Percentiles rank a stretch among this genome's conserved stretches.
Conservation (phyloP, 306 rosid species). For the Vicia sativa region DNA sequence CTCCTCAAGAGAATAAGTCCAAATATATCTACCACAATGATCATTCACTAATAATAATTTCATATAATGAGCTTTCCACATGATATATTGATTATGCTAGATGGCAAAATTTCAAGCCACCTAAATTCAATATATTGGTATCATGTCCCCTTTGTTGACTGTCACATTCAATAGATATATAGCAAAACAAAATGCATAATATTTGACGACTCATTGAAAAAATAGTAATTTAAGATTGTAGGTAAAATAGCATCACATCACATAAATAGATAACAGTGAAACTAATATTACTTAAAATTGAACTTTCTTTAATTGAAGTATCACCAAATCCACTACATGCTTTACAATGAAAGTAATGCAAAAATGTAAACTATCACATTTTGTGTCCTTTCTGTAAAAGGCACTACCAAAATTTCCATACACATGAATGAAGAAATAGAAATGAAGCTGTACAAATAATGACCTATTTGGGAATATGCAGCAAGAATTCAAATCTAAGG, state of each 20-base stretch:
- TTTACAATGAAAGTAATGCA: slow-evolving; percentile 52
- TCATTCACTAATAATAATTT: no score
- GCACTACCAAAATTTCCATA: slow-evolving; percentile 94
- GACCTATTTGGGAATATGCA: slow-evolving; percentile 69
- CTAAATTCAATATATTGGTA: slow-evolving; percentile 16
- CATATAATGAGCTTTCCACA: slow-evolving; percentile 7
- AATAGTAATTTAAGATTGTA: background rate
- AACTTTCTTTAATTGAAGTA: slow-evolving; percentile 47
- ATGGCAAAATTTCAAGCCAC: slow-evolving; percentile 24
- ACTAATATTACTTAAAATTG: slow-evolving; percentile 31
- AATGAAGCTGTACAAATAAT: slow-evolving; percentile 95
- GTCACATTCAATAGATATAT: slow-evolving; percentile 11
- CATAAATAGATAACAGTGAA: slow-evolving; percentile 1
- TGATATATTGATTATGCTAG: slow-evolving; percentile 20
- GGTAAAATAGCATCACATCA: background rate
- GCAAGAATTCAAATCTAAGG: slow-evolving; percentile 58
- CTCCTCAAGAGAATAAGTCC: no score
- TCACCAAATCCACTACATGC: slow-evolving; percentile 61
- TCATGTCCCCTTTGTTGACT: slow-evolving; percentile 23
- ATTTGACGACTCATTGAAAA: background rate
- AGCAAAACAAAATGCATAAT: background rate
- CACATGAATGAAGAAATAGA: slow-evolving; percentile 96
- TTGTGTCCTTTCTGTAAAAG: slow-evolving; percentile 49
- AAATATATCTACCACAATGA: no score
- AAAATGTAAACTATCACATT: slow-evolving; percentile 40